Evolutionary conservation across 345 rosid species (phyloP).

Genomic region (Acer yangbiense): DNA sequence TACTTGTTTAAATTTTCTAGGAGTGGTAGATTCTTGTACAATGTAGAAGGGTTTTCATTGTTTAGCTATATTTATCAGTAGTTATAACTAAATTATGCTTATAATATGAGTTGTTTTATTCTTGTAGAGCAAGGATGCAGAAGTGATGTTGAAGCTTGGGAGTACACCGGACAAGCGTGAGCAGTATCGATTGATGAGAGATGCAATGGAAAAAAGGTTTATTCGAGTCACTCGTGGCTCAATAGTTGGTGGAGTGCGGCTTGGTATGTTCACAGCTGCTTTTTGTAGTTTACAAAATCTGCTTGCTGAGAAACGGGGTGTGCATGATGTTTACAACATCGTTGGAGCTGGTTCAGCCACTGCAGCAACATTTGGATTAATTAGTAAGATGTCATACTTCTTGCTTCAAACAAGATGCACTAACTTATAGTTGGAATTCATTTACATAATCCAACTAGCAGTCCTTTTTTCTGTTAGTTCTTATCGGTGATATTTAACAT

Average conservation of each 20-base stretch:
- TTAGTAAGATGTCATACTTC: slow-evolving; percentile 48
- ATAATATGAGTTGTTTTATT: slow-evolving; percentile 1
- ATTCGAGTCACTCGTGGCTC: slow-evolving; percentile 86
- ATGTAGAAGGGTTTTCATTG: neutral
- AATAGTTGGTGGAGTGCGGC: slow-evolving; percentile 84
- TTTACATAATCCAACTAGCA: neutral
- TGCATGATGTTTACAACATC: slow-evolving; percentile 77
- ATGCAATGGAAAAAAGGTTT: slow-evolving; percentile 96
- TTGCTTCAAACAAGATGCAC: neutral
- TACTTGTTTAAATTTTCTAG: too few relatives aligned
- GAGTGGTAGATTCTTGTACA: neutral
- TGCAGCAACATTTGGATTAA: slow-evolving; percentile 83
- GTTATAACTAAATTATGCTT: neutral
- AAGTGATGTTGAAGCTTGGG: slow-evolving; percentile 93
- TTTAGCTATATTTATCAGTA: neutral
- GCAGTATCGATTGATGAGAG: slow-evolving; percentile 83
- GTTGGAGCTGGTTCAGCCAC: slow-evolving; percentile 97
- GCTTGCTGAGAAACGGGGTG: slow-evolving; percentile 77
- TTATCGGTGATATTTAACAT: neutral
- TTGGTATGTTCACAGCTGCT: slow-evolving; percentile 89
- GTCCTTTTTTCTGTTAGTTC: neutral
- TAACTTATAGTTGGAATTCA: neutral
- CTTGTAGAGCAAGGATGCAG: slow-evolving; percentile 91
- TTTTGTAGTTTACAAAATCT: slow-evolving; percentile 76
- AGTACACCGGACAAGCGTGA: slow-evolving; percentile 91